Base-by-base conservation (phyloP, 2,329 filamentous ascomycete genomes). In the Clonostachys rosea region DNA sequence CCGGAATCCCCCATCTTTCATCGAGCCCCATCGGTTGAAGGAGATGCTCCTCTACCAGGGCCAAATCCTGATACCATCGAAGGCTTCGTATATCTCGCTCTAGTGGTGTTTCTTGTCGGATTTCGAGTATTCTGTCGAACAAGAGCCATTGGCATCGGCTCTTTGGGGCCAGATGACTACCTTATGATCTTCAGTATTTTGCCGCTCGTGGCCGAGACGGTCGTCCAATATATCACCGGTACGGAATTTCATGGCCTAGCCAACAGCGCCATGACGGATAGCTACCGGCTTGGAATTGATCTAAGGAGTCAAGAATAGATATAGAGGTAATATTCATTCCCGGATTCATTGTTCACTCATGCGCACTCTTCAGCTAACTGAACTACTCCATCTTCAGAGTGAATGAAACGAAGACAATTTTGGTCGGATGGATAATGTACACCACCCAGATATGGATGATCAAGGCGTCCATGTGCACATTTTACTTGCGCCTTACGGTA, bases 351-450 rank as follows among this genome's bases (percentile, higher is more conserved):
- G 24, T 30, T 10, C 24, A 30, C 24, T 30, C 24, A 9, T 30
- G 24, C 24, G 8, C 24, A 30, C 24, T 2, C 24, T 30, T 8
- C 10, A 30, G 24, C 24, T 30, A 30, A 30, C 24, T 30, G 24
- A 10, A 30, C 24, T 30, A 10, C 24, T 9, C 3, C 33, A 11
- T 44, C 17, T 35, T 44, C 6, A 44, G 62, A n/a, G 58, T 64
- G 42, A 59, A 57, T 34, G 64, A 64, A n/a, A 65, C 61, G 45
- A 65, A 66, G 48, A 64, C 59, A 2, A 62, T 65, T 43, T 50
- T 67, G 4, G 8, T 49, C 13, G 47, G 60, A 57, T 14, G 63
- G 63, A 17, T 65, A 59, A 61, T 60, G 1, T 65, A 66, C 47
- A 60, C 61, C 4, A 52, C 60, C 4, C 46, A 64, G n/a, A 52